Evolutionary conservation across 345 rosid species (phyloP).

Genomic region (Arabis hirsuta): DNA sequence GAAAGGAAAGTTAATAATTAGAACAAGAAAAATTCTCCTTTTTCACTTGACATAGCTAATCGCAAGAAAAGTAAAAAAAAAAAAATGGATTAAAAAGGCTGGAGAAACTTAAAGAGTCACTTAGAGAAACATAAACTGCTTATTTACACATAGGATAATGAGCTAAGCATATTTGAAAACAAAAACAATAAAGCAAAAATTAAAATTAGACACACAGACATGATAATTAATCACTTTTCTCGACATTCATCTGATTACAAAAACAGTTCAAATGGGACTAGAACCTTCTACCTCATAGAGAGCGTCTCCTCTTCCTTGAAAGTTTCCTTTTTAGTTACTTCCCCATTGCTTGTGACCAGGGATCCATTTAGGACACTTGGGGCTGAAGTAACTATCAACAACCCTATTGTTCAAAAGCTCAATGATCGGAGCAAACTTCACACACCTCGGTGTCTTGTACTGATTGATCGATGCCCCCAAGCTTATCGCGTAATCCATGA

Average conservation of each 20-base stretch:
- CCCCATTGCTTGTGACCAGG: constrained; percentile 93
- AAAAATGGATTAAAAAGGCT: background rate
- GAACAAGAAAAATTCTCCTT: too few species aligned
- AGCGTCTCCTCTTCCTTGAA: constrained; percentile 20
- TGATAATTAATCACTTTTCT: constrained; percentile 24
- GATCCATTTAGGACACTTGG: constrained; percentile 93
- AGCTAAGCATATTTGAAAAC: constrained; percentile 11
- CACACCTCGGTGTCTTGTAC: constrained; percentile 97
- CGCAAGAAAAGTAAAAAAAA: background rate
- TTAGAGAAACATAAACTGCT: constrained; percentile 49
- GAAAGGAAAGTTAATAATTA: too few species aligned
- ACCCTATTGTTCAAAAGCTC: constrained; percentile 89
- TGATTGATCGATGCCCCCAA: constrained; percentile 92
- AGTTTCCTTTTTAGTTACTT: constrained; percentile 38
- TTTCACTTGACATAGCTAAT: background rate
- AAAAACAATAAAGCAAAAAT: constrained; percentile 40
- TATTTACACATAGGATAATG: constrained; percentile 51
- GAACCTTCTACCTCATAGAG: constrained; percentile 39
- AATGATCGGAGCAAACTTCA: constrained; percentile 86
- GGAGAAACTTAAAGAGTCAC: constrained; percentile 8
- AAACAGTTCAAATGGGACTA: constrained; percentile 44
- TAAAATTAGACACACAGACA: constrained; percentile 42
- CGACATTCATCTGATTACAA: constrained; percentile 45
- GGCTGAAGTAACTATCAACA: constrained; percentile 65
- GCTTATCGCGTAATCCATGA: constrained; percentile 96